Evolutionary conservation across 805 yeast species (phyloP).

Genomic region (Aciculoconidium aculeatum): DNA sequence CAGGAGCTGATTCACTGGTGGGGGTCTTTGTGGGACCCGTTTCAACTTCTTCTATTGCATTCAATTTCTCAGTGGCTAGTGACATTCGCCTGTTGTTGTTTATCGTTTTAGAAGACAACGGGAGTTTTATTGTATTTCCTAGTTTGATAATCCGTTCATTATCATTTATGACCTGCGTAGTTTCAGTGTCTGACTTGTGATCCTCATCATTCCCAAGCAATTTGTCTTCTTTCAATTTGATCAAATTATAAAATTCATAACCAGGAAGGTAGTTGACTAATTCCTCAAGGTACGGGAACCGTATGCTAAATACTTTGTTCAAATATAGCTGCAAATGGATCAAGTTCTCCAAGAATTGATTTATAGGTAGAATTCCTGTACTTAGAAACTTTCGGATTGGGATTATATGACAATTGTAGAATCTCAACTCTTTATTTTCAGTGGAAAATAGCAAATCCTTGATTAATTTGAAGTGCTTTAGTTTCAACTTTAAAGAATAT

Average conservation of each 20-base stretch:
- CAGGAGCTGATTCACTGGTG: background rate
- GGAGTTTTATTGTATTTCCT: conserved; percentile 20
- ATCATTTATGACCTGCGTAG: conserved; percentile 1
- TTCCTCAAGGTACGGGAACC: conserved; percentile 15
- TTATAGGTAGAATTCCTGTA: conserved; percentile 16
- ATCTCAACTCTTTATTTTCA: conserved; percentile 6
- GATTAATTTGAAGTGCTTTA: conserved; percentile 18
- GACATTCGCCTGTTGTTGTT: conserved; percentile 12
- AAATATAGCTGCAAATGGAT: conserved; percentile 13
- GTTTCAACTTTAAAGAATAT: conserved; percentile 22
- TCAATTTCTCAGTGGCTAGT: background rate
- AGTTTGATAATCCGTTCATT: conserved; percentile 24
- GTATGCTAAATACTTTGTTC: conserved; percentile 10
- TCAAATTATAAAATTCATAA: conserved; percentile 20
- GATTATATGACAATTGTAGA: conserved; percentile 25
- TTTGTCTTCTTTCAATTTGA: conserved; percentile 27
- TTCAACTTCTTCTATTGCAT: background rate
- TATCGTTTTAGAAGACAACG: conserved; percentile 13
- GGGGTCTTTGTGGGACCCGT: background rate
- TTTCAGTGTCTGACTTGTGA: conserved; percentile 4
- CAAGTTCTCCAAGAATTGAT: conserved; percentile 19
- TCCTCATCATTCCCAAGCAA: conserved; percentile 15
- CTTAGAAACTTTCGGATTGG: conserved; percentile 21
- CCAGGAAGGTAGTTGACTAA: conserved; percentile 17
- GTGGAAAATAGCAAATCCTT: conserved; percentile 19